phyloP scores from a whole-genome alignment of 2,329 filamentous ascomycete genomes.

The Biscogniauxia mediterranea region DNA sequence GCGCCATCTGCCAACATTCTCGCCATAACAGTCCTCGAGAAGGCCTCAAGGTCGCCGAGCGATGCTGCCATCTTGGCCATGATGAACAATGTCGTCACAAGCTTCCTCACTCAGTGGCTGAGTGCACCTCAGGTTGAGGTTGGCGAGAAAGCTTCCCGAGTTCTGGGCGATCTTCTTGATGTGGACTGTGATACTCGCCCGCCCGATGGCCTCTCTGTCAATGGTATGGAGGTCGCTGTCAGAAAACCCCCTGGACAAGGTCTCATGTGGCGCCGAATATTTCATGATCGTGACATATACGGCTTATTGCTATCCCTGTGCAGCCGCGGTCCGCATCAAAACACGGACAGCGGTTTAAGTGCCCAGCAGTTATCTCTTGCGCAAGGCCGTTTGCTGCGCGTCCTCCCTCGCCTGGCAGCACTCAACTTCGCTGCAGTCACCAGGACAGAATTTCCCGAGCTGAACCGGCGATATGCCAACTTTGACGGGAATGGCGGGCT shows the following conservation, averaged over 20 bases:
- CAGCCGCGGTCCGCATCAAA: constrained; percentile 31
- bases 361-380: constrained; percentile 47
- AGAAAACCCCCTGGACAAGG: constrained; percentile 48
- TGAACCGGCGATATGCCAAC: constrained; percentile 28
- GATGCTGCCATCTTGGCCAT: constrained; percentile 51
- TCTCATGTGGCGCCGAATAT: constrained; percentile 52
- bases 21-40: constrained; percentile 55
- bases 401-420: constrained; percentile 49
- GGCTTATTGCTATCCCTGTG: constrained; percentile 42
- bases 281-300: constrained; percentile 46
- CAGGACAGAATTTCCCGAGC: constrained; percentile 36
- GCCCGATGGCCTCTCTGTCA: constrained; percentile 28
- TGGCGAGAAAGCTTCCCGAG: constrained; percentile 50
- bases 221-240: constrained; percentile 37
- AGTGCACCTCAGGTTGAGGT: constrained; percentile 52
- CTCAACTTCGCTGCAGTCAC: constrained; percentile 44
- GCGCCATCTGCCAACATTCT: constrained; percentile 57
- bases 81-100: constrained; percentile 47
- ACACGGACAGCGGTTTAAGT: constrained; percentile 22
- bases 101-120: constrained; percentile 53
- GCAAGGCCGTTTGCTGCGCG: constrained; percentile 51
- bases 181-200: constrained; percentile 48
- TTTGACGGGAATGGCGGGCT: constrained; percentile 37
- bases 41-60: constrained; percentile 47
- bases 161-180: constrained; percentile 54